These are phyloP conservation scores for Solanum chmielewskii DNA, from an alignment of 257 asterid genomes.

Conservation along the genomic window DNA sequence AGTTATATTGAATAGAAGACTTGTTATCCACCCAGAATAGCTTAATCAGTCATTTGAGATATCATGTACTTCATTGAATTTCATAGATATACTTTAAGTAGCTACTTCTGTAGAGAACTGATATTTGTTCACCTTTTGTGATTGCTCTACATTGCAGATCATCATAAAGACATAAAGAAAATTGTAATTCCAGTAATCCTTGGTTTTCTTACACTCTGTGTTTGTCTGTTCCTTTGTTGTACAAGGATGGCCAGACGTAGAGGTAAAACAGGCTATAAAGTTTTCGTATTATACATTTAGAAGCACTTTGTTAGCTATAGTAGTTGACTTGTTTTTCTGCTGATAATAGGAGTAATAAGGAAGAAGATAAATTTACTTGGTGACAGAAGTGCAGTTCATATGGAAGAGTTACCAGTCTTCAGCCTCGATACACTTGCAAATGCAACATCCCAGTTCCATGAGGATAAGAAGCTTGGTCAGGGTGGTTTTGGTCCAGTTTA, in stretches of 20 bases:
- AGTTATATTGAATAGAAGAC: not conserved
- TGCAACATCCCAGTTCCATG: slow-evolving; percentile 30
- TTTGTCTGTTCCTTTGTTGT: not conserved
- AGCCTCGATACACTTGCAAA: slow-evolving; percentile 20
- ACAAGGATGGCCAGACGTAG: slow-evolving; percentile 14
- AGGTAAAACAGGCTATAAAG: slow-evolving; percentile 10
- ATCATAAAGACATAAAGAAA: slow-evolving; percentile 10
- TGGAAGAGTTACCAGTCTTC: slow-evolving; percentile 34
- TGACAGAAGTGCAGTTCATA: not conserved
- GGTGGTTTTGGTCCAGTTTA: slow-evolving; percentile 61
- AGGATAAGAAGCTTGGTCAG: slow-evolving; percentile 35
- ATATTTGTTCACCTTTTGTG: not conserved
- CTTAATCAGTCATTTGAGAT: not conserved
- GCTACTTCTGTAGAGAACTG: not conserved
- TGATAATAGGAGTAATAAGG: not conserved
- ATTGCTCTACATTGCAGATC: slow-evolving; percentile 7
- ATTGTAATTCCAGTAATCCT: slow-evolving; percentile 25
- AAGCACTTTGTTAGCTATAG: not conserved
- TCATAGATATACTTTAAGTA: not conserved
- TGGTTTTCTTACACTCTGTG: slow-evolving; percentile 11
- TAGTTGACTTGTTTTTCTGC: not conserved
- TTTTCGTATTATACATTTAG: not conserved
- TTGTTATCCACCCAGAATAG: not conserved
- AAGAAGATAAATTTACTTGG: not conserved
- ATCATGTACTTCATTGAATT: not conserved